Evolutionary conservation across 2,329 filamentous ascomycete species (phyloP), one percentile per base, ranked within the genome.

Genomic region (Fusarium temperatum): DNA sequence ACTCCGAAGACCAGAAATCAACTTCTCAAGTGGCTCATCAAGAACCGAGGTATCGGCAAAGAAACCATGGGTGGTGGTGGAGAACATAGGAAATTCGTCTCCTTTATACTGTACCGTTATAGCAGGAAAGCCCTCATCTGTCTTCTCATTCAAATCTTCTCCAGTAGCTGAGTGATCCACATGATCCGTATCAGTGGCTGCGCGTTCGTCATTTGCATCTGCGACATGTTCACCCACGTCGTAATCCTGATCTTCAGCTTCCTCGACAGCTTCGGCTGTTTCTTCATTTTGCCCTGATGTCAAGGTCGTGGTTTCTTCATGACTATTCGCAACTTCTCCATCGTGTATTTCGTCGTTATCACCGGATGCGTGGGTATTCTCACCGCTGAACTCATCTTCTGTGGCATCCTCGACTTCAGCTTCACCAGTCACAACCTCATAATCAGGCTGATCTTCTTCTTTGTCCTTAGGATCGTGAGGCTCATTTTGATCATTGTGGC

Each of bases 31-130:
- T 5, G 83, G 84, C 17, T 82, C 81, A 44, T 87, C 83, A 24
- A 88, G 74, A 7, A 85, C 79, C 20, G 82, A 82, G 2, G 78
- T 69, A 42, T 85, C 82, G 13, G 85, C 81, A 44, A 89, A 86
- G 69, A 88, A 89, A 14, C 85, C 76, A 51, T 84, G 79, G 24
- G 81, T 70, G 28, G 75, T 70, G 18, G 70, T 57, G 4, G 83
- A 83, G 62, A 85, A 83, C 39, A 85, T 77, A 8, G 84, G 84
- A 59, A 83, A 86, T 56, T 85, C 82, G 22, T 85, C 82, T 41
- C 83, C 84, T 60, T 82, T 84, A 66, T 85, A 86, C 53, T 82
- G 81, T 57, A 86, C 84, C 15, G 81, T 84, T 45, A 83, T 86
- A 72, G 74, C 77, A 20, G 80, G 84, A 62, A 76, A 83, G 3